A percentile compares a stretch with the other conserved stretches of the same genome.
Evolutionary conservation across 768 basidiomycete genomes (phyloP).

Genomic region (Tulasnella sp.): DNA sequence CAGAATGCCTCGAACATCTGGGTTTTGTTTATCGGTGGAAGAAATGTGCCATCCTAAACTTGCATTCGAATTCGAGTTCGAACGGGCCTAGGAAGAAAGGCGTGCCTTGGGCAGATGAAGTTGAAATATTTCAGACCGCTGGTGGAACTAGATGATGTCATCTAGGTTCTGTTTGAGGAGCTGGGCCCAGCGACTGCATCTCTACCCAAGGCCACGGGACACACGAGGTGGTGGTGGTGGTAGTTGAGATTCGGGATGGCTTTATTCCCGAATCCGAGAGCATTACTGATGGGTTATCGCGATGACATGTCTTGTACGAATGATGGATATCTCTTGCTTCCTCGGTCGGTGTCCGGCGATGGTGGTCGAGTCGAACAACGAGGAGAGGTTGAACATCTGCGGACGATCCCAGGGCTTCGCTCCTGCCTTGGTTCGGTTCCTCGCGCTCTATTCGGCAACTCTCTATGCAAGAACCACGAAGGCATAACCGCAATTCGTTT

Average conservation of each 20-base stretch:
- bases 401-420: neutral
- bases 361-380: neutral
- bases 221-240: neutral
- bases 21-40: neutral
- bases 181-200: neutral
- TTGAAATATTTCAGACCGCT: neutral
- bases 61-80: neutral
- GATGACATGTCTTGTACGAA: neutral
- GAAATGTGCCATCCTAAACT: neutral
- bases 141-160: neutral
- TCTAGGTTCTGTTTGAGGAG: neutral
- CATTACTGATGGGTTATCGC: neutral
- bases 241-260: neutral
- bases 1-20: neutral
- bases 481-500: neutral
- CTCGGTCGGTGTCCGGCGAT: neutral
- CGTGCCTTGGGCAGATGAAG: neutral
- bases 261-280: neutral
- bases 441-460: neutral
- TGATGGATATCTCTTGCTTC: neutral
- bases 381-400: neutral
- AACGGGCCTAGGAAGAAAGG: neutral
- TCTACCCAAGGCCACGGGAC: no score
- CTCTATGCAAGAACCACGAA: neutral
- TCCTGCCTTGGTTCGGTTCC: neutral